Evolutionary conservation across 2,329 filamentous ascomycete species (phyloP).

Genomic region (Aureobasidium sp.): DNA sequence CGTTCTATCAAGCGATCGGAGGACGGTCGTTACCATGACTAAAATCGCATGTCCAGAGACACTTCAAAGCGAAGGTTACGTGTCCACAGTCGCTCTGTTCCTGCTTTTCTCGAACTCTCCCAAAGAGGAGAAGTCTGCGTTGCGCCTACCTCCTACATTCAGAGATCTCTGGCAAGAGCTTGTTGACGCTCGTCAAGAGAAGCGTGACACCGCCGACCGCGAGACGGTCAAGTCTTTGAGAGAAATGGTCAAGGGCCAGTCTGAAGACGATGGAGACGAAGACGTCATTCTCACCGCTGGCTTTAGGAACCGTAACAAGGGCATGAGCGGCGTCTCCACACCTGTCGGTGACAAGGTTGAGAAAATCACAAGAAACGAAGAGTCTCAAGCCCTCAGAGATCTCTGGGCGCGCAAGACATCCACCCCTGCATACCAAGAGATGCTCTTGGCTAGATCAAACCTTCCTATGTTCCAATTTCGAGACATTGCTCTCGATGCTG

Average conservation of each 20-base stretch:
- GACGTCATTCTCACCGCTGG: constrained; percentile 66
- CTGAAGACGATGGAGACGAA: constrained; percentile 47
- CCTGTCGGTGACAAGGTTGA: constrained; percentile 21
- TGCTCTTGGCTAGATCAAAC: constrained; percentile 71
- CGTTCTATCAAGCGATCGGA: constrained; percentile 39
- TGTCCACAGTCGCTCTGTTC: constrained; percentile 77
- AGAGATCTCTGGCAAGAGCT: constrained; percentile 82
- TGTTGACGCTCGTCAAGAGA: constrained; percentile 60
- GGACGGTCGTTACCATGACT: constrained; percentile 64
- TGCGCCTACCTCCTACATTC: constrained; percentile 73
- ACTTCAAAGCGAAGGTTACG: constrained; percentile 79
- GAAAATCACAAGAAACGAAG: not conserved
- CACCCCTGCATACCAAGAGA: constrained; percentile 58
- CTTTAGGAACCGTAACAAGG: constrained; percentile 49
- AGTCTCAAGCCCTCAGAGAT: constrained; percentile 32
- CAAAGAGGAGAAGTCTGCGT: constrained; percentile 78
- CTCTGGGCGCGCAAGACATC: constrained; percentile 48
- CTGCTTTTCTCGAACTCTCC: constrained; percentile 67
- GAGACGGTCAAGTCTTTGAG: constrained; percentile 61
- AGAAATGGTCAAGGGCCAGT: constrained; percentile 59
- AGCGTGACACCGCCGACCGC: constrained; percentile 65
- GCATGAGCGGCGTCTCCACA: constrained; percentile 27
- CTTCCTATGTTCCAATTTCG: constrained; percentile 87
- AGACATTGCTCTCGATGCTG: constrained; percentile 66
- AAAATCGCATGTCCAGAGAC: constrained; percentile 65